These are phyloP conservation scores for Articulospora tetracladia DNA, from an alignment of 495 filamentous ascomycete species.

Conservation along the genomic window DNA sequence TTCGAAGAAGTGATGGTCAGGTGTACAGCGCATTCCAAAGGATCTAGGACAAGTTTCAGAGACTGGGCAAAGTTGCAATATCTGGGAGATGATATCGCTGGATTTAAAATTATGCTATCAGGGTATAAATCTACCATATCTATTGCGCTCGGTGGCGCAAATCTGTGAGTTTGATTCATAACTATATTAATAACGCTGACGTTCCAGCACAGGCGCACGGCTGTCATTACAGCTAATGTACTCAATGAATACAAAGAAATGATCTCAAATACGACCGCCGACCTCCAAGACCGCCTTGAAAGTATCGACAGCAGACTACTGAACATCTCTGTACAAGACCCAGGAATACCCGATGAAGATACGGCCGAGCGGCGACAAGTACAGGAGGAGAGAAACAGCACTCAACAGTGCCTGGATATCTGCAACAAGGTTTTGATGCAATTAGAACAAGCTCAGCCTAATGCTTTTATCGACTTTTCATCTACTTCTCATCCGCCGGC, in stretches of 20 bases:
- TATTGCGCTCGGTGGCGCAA: slow-evolving; percentile 35
- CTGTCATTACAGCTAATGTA: slow-evolving; percentile 27
- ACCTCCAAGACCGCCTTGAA: slow-evolving; percentile 36
- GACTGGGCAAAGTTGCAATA: slow-evolving; percentile 33
- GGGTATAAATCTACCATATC: slow-evolving; percentile 38
- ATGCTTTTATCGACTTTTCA: slow-evolving; percentile 9
- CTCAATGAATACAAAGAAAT: slow-evolving; percentile 32
- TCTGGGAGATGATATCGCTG: slow-evolving; percentile 29
- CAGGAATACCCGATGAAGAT: slow-evolving; percentile 25
- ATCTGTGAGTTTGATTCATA: slow-evolving; percentile 29
- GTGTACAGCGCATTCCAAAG: slow-evolving; percentile 24
- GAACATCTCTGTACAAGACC: slow-evolving; percentile 17
- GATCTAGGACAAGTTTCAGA: slow-evolving; percentile 27
- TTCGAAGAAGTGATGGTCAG: slow-evolving; percentile 26
- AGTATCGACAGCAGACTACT: slow-evolving; percentile 34
- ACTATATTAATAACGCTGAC: slow-evolving; percentile 7
- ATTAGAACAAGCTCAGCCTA: slow-evolving; percentile 31
- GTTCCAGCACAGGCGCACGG: slow-evolving; percentile 21
- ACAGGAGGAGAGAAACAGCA: slow-evolving; percentile 37
- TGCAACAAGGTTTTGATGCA: slow-evolving; percentile 35
- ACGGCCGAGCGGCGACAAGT: slow-evolving; percentile 29
- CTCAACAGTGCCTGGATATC: slow-evolving; percentile 41
- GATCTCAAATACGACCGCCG: slow-evolving; percentile 33
- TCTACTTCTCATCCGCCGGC: not conserved
- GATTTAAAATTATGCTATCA: slow-evolving; percentile 32